Conservation (phyloP, 129 eudicot species). For the Lactuca sativa region DNA sequence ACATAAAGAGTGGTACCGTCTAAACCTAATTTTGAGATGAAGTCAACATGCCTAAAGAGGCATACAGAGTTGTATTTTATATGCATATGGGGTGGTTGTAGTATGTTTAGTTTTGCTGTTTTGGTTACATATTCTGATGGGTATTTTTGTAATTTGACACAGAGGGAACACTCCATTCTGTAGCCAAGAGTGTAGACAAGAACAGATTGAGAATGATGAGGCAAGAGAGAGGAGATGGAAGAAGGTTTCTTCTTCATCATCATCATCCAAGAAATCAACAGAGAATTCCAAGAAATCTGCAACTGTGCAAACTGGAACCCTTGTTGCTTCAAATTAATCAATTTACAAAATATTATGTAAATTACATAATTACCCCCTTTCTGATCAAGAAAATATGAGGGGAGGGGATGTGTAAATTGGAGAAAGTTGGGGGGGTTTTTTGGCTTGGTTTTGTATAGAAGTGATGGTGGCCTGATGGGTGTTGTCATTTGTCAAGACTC, state of each 20-base stretch:
- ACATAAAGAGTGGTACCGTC: neutral
- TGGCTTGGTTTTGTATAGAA: slow-evolving; percentile 27
- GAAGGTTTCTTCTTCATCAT: slow-evolving; percentile 48
- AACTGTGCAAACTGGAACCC: slow-evolving; percentile 65
- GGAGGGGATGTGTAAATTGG: slow-evolving; percentile 30
- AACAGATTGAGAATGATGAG: slow-evolving; percentile 85
- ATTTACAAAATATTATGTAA: slow-evolving; percentile 22
- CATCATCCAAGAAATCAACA: slow-evolving; percentile 56
- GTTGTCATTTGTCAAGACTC: neutral
- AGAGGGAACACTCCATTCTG: slow-evolving; percentile 94
- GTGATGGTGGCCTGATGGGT: slow-evolving; percentile 22
- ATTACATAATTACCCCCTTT: slow-evolving; percentile 36
- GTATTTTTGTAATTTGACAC: slow-evolving; percentile 28
- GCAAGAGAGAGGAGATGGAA: slow-evolving; percentile 72
- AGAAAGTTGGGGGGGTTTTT: slow-evolving; percentile 7
- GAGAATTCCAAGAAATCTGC: slow-evolving; percentile 52
- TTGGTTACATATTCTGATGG: slow-evolving; percentile 18
- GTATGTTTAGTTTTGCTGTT: neutral
- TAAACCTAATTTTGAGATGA: neutral
- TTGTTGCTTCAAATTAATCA: slow-evolving; percentile 48
- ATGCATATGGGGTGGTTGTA: neutral
- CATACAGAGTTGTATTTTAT: neutral
- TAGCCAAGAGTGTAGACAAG: slow-evolving; percentile 96
- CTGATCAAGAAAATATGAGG: slow-evolving; percentile 34
- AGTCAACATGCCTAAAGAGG: no score